Evolutionary conservation across 345 rosid species (phyloP), one percentile per base, ranked within the genome.

Genomic region (Lenwebbia sp.): DNA sequence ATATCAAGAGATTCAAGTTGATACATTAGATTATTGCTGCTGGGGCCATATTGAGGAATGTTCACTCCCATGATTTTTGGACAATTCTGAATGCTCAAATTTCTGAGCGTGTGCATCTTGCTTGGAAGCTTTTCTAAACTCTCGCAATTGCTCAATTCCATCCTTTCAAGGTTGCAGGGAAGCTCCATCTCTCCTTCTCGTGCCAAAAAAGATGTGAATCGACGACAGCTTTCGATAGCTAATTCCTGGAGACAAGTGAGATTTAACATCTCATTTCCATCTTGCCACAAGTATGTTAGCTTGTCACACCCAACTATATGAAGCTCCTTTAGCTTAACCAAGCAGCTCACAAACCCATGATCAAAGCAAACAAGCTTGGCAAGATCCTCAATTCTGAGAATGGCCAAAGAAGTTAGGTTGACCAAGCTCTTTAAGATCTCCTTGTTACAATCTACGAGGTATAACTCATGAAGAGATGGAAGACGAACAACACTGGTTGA

Each of bases 211-310:
- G 41, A 62, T 1, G 0, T 15, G 11, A 62, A 28, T 62, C 0
- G 41, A 14, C 22, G 0, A 62, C 41, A 62, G 0, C 0, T 14
- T 14, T 30, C 0, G 0, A 62, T 30, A 1, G 0, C 0, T 3
- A 62, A 7, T 30, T 30, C 0, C 0, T 30, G 75, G 22, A 62
- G 75, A 23, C 75, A 28, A 15, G 3, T 30, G 1, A 30, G 75
- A 28, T 62, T 62, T 15, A 0, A 10, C 0, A 0, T 28, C 30
- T 62, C 75, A 14, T 62, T 0, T 28, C 2, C 41, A 62, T 62
- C 23, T 30, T 30, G 22, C 75, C 75, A 62, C 4, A 62, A 14
- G 75, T 0, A 7, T 3, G 3, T 30, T 62, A 30, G 40, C 11
- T 15, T 30, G 40, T 30, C 11, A 62, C 75, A 28, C 0, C 0